Evolutionary conservation across 225 moss, liverwort and hornwort genomes (phyloP), one percentile per base, ranked within the genome.

Genomic region (Marchantia paleacea): DNA sequence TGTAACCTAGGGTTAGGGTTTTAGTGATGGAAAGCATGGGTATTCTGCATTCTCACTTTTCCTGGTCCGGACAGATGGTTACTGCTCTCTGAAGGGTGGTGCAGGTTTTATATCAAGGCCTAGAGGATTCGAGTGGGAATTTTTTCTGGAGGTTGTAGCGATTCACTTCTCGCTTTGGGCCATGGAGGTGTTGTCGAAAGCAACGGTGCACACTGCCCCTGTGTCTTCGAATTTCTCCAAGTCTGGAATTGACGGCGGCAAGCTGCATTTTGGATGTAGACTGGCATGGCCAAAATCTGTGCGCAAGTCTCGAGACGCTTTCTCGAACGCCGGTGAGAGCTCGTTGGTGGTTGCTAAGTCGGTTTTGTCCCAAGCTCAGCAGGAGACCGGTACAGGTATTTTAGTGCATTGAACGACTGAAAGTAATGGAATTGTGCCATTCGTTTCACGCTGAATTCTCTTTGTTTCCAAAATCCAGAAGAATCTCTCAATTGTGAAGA

Each of bases 311-410:
- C 52, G 47, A 13, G 49, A 28, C 0, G 7, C 28, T 2, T 58
- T 39, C 29, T 12, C 71, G 7, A 31, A 31, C 29, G 62, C 81
- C 22, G 48, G 69, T 50, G 11, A 11, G 61, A 24, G 58, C 8
- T 25, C 31, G 51, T 16, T 52, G 15, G 61, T 54, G 8, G 54
- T 57, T 29, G 50, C 48, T 55, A 79, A 55, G n/a, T 69, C 79
- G 47, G 79, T 75, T 55, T 49, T 82, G 76, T 81, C 82, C 24
- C 85, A 48, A 69, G 79, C 79, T 3, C 53, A 55, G 69, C 22
- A 82, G 62, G 65, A 82, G 49, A 80, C 81, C 14, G 61, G 76
- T 31, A 47, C 69, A 76, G 52, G 72, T 72, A 12, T 39, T 2
- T 39, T 2, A 2, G 39, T 2, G 39, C 39, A 39, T 39, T 39